Evolutionary conservation across 257 asterid genomes (phyloP).

Genomic region (Gynochthodes officinalis): DNA sequence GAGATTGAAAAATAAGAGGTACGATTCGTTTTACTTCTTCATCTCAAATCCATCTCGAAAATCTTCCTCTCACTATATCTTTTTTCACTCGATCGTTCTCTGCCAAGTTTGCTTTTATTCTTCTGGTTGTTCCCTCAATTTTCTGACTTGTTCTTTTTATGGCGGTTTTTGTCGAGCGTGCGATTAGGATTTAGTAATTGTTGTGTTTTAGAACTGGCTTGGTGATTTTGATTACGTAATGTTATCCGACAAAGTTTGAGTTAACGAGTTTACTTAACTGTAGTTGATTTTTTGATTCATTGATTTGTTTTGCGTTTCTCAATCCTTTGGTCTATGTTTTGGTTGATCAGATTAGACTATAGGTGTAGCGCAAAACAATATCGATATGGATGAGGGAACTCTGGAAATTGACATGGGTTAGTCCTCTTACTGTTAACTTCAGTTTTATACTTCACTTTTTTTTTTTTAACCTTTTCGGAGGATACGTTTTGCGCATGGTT

Average conservation of each 20-base stretch:
- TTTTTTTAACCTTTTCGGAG: not conserved
- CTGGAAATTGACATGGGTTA: slow-evolving; percentile 93
- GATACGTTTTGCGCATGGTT: not conserved
- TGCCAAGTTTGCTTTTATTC: not conserved
- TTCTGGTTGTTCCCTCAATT: not conserved
- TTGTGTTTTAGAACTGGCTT: too few species aligned
- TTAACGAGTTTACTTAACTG: not conserved
- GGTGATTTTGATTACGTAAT: too few species aligned
- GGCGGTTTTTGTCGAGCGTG: not conserved
- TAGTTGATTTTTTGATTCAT: not conserved
- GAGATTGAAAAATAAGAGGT: slow-evolving; percentile 18
- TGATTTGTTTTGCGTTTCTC: not conserved
- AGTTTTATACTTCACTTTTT: not conserved
- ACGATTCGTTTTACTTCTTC: not conserved
- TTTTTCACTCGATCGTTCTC: not conserved
- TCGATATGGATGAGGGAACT: slow-evolving; percentile 75
- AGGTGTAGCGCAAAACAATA: slow-evolving; percentile 56
- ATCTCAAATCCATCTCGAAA: slow-evolving; percentile 19
- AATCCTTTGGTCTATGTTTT: not conserved
- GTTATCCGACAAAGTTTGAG: not conserved
- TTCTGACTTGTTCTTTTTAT: not conserved
- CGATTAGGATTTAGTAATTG: not conserved
- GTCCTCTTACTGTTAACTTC: not conserved
- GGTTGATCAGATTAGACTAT: slow-evolving; percentile 42
- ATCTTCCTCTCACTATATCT: not conserved